phyloP scores from a whole-genome alignment of 176 grass and related monocot species.

The Triticum turgidum region DNA sequence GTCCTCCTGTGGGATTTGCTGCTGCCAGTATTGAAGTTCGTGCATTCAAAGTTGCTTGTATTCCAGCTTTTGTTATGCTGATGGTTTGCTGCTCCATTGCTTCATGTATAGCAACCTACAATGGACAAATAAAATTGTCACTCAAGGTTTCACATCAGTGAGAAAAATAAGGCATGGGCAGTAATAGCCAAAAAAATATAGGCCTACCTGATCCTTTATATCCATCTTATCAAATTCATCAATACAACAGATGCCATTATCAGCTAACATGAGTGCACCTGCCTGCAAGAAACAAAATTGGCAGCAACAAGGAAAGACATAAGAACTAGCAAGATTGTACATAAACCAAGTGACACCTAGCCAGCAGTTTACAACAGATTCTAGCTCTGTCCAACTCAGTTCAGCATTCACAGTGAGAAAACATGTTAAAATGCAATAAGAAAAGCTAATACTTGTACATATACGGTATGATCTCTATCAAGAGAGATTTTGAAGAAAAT shows the following conservation, averaged over 20 bases:
- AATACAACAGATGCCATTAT: constrained; percentile 96
- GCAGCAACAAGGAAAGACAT: constrained; percentile 8
- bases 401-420: constrained; percentile 9
- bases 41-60: constrained; percentile 97
- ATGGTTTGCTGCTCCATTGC: constrained; percentile 99
- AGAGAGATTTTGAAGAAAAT: constrained; percentile 1
- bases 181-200: neutral
- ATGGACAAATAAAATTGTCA: constrained; percentile 29
- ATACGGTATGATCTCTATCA: neutral
- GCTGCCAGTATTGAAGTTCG: constrained; percentile 96
- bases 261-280: constrained; percentile 97
- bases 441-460: neutral
- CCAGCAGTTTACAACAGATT: neutral
- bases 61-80: constrained; percentile 99
- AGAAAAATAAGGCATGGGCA: neutral
- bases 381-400: neutral
- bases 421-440: neutral
- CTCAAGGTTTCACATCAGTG: constrained; percentile 15
- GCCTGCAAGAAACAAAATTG: constrained; percentile 54
- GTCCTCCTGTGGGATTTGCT: constrained; percentile 93
- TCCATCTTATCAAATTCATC: constrained; percentile 99
- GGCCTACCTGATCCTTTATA: constrained; percentile 80
- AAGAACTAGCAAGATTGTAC: constrained; percentile 4
- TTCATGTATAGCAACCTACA: constrained; percentile 98
- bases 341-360: neutral